Evolutionary conservation across 1,284 basidiomycete genomes (phyloP).

Genomic region (Melanopsichium pennsylvanicum): DNA sequence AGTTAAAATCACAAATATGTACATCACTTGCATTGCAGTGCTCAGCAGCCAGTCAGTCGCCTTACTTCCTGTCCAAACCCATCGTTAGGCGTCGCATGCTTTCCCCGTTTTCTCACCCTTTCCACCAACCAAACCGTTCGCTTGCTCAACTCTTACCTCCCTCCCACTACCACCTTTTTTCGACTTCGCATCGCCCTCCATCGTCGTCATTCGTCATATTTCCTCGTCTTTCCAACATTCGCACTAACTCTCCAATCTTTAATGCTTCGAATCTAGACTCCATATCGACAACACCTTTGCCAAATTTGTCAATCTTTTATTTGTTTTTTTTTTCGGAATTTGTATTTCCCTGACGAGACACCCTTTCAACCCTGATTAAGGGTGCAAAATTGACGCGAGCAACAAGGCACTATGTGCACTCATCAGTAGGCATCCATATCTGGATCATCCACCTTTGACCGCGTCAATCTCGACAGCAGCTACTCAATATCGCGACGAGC

Average conservation of each 20-base stretch:
- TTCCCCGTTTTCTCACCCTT: conserved; percentile 14
- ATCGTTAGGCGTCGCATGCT: conserved; percentile 44
- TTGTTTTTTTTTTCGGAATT: not conserved
- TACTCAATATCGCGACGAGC: no score
- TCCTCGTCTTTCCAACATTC: no score
- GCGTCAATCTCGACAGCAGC: no score
- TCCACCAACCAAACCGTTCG: conserved; percentile 1
- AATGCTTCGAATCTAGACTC: not conserved
- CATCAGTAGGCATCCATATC: no score
- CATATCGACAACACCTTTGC: not conserved
- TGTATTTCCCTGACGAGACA: not conserved
- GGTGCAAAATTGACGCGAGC: not conserved
- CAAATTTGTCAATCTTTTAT: no score
- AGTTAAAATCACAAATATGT: no score
- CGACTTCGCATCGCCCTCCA: not conserved
- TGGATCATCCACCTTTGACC: no score
- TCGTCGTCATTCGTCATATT: not conserved
- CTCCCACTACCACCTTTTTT: not conserved
- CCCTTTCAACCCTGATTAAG: not conserved
- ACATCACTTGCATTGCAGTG: no score
- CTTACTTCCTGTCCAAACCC: conserved; percentile 17
- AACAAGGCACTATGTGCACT: no score
- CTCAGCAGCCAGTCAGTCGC: not conserved
- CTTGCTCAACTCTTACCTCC: not conserved
- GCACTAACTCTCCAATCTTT: not conserved